Base-by-base conservation (phyloP, 176 grass and related monocot species). In the Avena eriantha region DNA sequence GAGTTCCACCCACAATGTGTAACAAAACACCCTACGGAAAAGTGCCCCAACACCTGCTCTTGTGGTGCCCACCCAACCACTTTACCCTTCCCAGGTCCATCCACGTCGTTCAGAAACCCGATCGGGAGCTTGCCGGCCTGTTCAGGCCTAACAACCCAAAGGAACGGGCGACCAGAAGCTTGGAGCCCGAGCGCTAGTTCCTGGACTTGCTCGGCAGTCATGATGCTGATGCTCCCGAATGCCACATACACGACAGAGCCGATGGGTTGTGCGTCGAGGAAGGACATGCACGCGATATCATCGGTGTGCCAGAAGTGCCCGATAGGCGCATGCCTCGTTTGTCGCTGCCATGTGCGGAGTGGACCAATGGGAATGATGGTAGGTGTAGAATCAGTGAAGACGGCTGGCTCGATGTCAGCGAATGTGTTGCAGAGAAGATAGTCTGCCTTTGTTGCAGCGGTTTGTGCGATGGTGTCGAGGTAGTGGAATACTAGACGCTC, bases 1-100 rank as follows among this genome's bases (percentile, higher is more conserved):
- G 88, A 93, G 68, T 93, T 93, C 91, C 91, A 93, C 1, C 86
- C 92, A 4, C 92, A 89, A 29, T 89, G 89, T 5, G 89, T 91
- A 3, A 94, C 3, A 13, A 94, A 89, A 12, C 92, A 91, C 2
- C 80, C 89, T 5, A 94, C 16, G 0, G 92, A 85, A 19, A 56
- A 67, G 54, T 94, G 92, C 21, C 73, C 86, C 6, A 87, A 21
- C 19, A 90, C 88, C 0, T 13, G 15, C 26, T 85, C 83, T 29
- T 90, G 91, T 31, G 84, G 80, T 5, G 84, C 84, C 88, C 91
- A 93, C 21, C 21, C 79, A 41, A 90, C 87, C 12, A 90, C 78
- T 11, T 59, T 90, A 6, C 83, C 70, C 50, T 23, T 59, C 15
- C 10, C 36, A 2, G 56, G 58, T 17, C 3, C 34, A 0, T 43